Percentiles rank a stretch among this genome's conserved stretches.
Conservation (phyloP, 176 grass and related monocot species). For the Carex myosuroides region DNA sequence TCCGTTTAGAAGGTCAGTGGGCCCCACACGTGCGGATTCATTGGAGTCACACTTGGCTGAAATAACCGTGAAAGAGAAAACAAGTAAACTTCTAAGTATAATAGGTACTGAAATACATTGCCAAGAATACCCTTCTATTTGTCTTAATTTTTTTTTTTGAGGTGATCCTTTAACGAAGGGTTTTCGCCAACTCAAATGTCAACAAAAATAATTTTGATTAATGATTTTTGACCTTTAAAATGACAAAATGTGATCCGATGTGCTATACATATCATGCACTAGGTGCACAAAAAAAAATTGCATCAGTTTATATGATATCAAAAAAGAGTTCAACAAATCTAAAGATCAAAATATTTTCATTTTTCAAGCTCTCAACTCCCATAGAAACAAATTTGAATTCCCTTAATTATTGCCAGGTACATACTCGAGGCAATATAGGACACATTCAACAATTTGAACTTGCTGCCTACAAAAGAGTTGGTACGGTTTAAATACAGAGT, state of each 20-base stretch:
- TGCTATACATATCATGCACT: not conserved
- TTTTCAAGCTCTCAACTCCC: not conserved
- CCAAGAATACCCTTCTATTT: not conserved
- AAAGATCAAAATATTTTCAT: too few species aligned
- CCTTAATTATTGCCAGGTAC: not conserved
- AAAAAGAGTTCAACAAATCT: not conserved
- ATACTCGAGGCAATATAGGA: not conserved
- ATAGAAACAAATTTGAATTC: not conserved
- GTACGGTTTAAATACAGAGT: not conserved
- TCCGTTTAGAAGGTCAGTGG: conserved; percentile 56
- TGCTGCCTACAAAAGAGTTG: not conserved
- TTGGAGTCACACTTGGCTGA: conserved; percentile 46
- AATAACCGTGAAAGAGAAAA: conserved; percentile 3
- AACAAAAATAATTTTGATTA: conserved; percentile 15
- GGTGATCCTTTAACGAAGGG: not conserved
- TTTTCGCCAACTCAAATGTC: not conserved
- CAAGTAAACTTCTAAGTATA: conserved; percentile 14
- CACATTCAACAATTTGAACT: not conserved
- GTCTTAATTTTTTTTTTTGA: not conserved
- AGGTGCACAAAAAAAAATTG: not conserved
- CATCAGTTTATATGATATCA: not conserved
- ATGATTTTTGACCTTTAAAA: not conserved
- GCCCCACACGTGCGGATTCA: conserved; percentile 30
- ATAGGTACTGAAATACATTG: conserved; percentile 5
- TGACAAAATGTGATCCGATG: not conserved